Base-by-base conservation (phyloP, 75 land plant species). In the Azolla pinnata region DNA sequence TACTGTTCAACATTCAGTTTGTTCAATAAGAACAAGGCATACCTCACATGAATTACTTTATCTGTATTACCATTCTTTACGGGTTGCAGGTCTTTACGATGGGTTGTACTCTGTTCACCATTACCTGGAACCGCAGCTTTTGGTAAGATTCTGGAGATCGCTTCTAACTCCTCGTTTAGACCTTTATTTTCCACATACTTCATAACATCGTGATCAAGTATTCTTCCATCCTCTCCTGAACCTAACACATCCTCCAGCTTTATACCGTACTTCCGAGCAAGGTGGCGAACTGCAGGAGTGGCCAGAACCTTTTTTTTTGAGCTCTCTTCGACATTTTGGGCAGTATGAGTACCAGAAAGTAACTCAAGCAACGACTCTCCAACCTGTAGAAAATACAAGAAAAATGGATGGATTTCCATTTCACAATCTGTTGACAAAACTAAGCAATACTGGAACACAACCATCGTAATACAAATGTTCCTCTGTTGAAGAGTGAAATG, bases 361-460 rank as follows among this genome's bases (percentile, higher is more conserved):
- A 95, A 58, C 57, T 83, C 93, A 57, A 90, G 47, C 49, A 95
- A 75, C 5, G 86, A 81, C 75, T 86, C 96, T n/a, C 99, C 99
- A 57, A 90, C 97, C 97, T 86, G 79, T 7, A n/a, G n/a, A n/a
- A n/a, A n/a, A n/a, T n/a, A n/a, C n/a, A n/a, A n/a, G n/a, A n/a
- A n/a, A n/a, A n/a, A n/a, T n/a, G n/a, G n/a, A n/a, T n/a, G n/a
- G n/a, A n/a, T n/a, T n/a, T n/a, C n/a, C n/a, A n/a, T n/a, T n/a
- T n/a, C n/a, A n/a, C n/a, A n/a, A n/a, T n/a, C n/a, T n/a, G n/a
- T n/a, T n/a, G n/a, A n/a, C n/a, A n/a, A n/a, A n/a, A n/a, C n/a
- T n/a, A n/a, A n/a, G n/a, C n/a, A n/a, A n/a, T n/a, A n/a, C n/a
- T n/a, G n/a, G n/a, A n/a, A n/a, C n/a, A n/a, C n/a, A n/a, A n/a